Evolutionary conservation across 2,329 filamentous ascomycete genomes (phyloP).

Genomic region (Epicoccum sorghinum): DNA sequence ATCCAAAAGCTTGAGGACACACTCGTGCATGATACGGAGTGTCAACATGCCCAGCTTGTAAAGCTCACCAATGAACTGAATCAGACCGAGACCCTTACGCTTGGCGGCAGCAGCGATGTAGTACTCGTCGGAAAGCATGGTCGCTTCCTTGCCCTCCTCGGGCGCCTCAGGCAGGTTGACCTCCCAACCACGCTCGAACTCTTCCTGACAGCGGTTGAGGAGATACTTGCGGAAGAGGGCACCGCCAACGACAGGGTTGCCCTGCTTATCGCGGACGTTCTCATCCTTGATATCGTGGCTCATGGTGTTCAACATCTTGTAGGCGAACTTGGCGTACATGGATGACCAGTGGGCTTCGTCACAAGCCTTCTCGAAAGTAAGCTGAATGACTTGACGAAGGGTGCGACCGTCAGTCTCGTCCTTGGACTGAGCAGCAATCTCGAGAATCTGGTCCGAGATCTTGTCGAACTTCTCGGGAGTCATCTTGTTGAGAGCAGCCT

Average conservation of each 20-base stretch:
- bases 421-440: conserved; percentile 93
- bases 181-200: conserved; percentile 98
- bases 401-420: conserved; percentile 93
- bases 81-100: conserved; percentile 93
- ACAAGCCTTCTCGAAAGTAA: conserved; percentile 98
- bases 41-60: conserved; percentile 99
- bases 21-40: conserved; percentile 99
- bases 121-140: conserved; percentile 93
- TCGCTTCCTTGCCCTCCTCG: conserved; percentile 81
- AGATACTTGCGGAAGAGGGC: conserved; percentile 98
- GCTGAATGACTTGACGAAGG: conserved; percentile 95
- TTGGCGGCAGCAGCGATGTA: conserved; percentile 93
- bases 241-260: conserved; percentile 87
- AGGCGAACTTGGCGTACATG: conserved; percentile 99
- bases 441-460: conserved; percentile 90
- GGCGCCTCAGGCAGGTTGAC: conserved; percentile 79
- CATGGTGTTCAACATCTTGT: conserved; percentile 89
- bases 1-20: conserved; percentile 95
- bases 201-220: conserved; percentile 96
- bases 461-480: conserved; percentile 98
- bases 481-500: conserved; percentile 99
- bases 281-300: conserved; percentile 90
- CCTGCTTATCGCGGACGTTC: conserved; percentile 88
- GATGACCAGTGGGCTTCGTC: conserved; percentile 98
- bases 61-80: conserved; percentile 98